Conservation (phyloP, 441 rosid genomes). For the Sinapis alba region DNA sequence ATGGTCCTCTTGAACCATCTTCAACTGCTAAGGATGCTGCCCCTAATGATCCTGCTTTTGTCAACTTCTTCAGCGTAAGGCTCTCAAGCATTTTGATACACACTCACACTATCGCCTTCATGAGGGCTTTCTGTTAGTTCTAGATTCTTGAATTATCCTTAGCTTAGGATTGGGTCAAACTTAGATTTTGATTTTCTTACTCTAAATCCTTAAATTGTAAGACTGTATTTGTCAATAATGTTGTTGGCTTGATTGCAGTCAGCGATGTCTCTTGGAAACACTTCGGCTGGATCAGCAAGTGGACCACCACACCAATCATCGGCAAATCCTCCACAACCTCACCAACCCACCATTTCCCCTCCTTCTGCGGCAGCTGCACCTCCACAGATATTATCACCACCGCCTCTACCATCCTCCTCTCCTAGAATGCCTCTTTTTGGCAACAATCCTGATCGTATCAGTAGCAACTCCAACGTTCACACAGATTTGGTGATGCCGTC, state of each 20-base stretch:
- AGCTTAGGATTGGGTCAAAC: too few species aligned
- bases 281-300: slow-evolving; percentile 43
- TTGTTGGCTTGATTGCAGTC: slow-evolving; percentile 56
- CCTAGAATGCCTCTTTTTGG: slow-evolving; percentile 58
- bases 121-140: too few species aligned
- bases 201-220: slow-evolving; percentile 3
- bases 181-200: too few species aligned
- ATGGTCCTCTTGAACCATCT: slow-evolving; percentile 86
- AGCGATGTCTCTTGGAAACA: slow-evolving; percentile 56
- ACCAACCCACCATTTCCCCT: slow-evolving; percentile 41
- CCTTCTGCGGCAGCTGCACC: slow-evolving; percentile 46
- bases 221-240: not conserved
- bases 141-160: too few species aligned
- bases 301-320: slow-evolving; percentile 59
- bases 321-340: slow-evolving; percentile 48
- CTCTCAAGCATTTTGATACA: slow-evolving; percentile 15
- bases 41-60: slow-evolving; percentile 80
- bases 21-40: slow-evolving; percentile 51
- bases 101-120: too few species aligned
- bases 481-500: slow-evolving; percentile 79
- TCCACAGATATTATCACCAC: slow-evolving; percentile 53
- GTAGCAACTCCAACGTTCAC: slow-evolving; percentile 43
- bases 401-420: slow-evolving; percentile 49
- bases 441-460: slow-evolving; percentile 44
- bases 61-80: slow-evolving; percentile 86